Evolutionary conservation across 305 asterid species (phyloP).

Genomic region (Solanum chacoense): DNA sequence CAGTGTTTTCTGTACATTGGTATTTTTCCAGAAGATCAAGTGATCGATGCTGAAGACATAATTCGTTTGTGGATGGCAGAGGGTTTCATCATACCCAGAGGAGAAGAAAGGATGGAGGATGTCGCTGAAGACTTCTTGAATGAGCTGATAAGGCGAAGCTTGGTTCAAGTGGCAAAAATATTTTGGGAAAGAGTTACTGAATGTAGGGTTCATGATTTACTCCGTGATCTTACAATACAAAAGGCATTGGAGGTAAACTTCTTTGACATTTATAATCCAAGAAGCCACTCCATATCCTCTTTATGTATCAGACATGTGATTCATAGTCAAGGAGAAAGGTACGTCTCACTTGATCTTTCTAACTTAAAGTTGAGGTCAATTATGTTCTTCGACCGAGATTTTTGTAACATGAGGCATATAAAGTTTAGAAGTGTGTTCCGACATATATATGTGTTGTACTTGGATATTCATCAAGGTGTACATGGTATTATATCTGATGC

Average conservation of each 20-base stretch:
- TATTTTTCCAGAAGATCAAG: not conserved
- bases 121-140: not conserved
- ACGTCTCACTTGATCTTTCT: too few species aligned
- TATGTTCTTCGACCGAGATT: too few species aligned
- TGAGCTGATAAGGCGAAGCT: not conserved
- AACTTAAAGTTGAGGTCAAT: too few species aligned
- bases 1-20: not conserved
- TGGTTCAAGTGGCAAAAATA: not conserved
- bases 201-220: not conserved
- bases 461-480: too few species aligned
- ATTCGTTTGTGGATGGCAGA: not conserved
- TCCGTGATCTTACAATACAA: not conserved
- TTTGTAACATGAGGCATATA: rapidly evolving
- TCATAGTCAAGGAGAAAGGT: too few species aligned
- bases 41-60: not conserved
- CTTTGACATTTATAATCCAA: too few species aligned
- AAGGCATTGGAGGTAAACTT: not conserved
- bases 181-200: not conserved
- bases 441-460: too few species aligned
- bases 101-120: not conserved
- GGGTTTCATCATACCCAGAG: not conserved
- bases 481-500: too few species aligned
- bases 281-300: too few species aligned
- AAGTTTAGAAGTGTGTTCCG: too few species aligned
- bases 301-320: too few species aligned